Conservation (phyloP, 2,329 filamentous ascomycete species). For the Neofusicoccum sp. region DNA sequence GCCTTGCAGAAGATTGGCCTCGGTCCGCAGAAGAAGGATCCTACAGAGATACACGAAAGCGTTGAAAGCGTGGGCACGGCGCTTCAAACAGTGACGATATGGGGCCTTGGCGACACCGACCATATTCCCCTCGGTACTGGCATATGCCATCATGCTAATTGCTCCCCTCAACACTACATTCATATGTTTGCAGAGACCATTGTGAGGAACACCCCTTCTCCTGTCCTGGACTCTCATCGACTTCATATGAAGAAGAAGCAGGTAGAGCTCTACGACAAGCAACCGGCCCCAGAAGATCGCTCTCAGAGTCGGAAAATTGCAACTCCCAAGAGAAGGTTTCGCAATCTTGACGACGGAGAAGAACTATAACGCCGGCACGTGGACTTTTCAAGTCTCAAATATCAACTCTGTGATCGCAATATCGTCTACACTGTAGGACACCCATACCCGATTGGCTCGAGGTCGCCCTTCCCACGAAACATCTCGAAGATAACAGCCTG, state of each 20-base stretch:
- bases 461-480: conserved; percentile 50
- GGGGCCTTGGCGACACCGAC: background rate
- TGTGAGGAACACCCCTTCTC: no score
- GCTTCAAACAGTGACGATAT: background rate
- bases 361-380: background rate
- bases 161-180: no score
- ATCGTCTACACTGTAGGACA: conserved; percentile 33
- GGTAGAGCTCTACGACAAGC: background rate
- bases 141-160: no score
- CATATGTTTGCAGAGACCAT: no score
- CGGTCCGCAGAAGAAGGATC: background rate
- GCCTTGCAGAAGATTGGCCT: background rate
- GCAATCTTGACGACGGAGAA: background rate
- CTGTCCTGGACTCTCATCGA: background rate
- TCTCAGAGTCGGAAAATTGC: no score
- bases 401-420: background rate
- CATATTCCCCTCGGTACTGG: no score
- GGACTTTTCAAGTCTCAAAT: background rate
- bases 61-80: background rate
- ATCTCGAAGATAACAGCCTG: conserved; percentile 53
- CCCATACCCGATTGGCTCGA: conserved; percentile 47
- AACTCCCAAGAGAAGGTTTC: no score
- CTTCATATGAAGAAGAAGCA: background rate
- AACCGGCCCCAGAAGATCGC: no score
- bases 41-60: background rate